Conservation (phyloP, 1,139 yeast species). For the Tardiomyces digboiensis region DNA sequence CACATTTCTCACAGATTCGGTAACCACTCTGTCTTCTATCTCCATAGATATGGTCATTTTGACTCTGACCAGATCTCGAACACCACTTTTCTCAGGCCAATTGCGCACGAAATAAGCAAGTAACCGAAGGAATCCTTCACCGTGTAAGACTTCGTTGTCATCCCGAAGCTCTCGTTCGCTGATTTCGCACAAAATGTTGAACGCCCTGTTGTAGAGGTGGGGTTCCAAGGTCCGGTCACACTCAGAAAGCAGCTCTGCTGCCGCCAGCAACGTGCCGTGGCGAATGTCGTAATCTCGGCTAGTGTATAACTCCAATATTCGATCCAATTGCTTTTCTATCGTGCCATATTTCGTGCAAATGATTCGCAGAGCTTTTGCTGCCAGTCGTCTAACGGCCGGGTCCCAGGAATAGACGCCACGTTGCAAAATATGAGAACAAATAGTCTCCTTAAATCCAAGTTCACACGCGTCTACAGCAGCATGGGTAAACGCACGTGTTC, state of each 20-base stretch:
- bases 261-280: conserved; percentile 16
- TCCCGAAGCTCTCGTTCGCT: conserved; percentile 8
- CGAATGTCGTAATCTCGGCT: conserved; percentile 12
- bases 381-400: conserved; percentile 32
- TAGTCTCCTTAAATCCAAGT: not conserved
- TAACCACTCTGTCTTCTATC: not conserved
- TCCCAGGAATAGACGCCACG: conserved; percentile 27
- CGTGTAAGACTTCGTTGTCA: conserved; percentile 11
- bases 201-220: not conserved
- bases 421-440: conserved; percentile 6
- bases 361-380: conserved; percentile 19
- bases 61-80: not conserved
- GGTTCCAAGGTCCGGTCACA: not conserved
- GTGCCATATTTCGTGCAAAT: conserved; percentile 1
- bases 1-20: not conserved
- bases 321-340: conserved; percentile 1
- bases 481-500: conserved; percentile 26
- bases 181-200: not conserved
- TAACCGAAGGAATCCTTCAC: conserved; percentile 14
- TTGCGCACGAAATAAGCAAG: conserved; percentile 1
- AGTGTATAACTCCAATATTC: conserved; percentile 5
- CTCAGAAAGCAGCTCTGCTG: conserved; percentile 13
- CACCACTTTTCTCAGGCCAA: not conserved
- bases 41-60: conserved; percentile 2
- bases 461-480: not conserved